A percentile compares a stretch with the other conserved stretches of the same genome.
Conservation (phyloP, 2,329 filamentous ascomycete genomes). For the Daldinia eschscholtzii region DNA sequence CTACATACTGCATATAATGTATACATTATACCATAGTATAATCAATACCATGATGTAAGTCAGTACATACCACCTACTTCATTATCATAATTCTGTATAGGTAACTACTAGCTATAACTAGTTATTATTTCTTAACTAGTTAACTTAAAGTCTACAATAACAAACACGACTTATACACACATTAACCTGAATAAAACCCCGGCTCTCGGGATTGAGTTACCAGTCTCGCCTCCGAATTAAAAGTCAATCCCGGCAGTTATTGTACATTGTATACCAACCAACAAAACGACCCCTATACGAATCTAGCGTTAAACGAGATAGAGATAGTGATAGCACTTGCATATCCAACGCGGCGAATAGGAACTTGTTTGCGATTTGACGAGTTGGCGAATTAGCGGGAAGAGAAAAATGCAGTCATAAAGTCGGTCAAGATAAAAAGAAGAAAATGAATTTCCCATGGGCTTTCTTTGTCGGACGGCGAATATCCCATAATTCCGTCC, state of each 20-base stretch:
- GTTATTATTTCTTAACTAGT: too few species aligned
- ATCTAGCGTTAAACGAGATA: neutral
- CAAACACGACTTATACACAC: slow-evolving; percentile 11
- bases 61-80: too few species aligned
- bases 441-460: too few species aligned
- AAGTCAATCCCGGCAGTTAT: neutral
- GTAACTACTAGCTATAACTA: too few species aligned
- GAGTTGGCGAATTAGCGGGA: neutral
- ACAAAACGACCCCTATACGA: slow-evolving; percentile 8
- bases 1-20: neutral
- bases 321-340: slow-evolving; percentile 1
- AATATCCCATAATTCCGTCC: neutral
- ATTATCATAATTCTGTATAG: too few species aligned
- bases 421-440: slow-evolving; percentile 30
- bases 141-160: neutral
- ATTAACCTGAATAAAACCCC: neutral
- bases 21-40: neutral
- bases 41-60: too few species aligned
- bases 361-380: neutral
- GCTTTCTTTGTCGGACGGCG: neutral
- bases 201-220: slow-evolving; percentile 18
- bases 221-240: slow-evolving; percentile 12
- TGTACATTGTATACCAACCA: slow-evolving; percentile 16
- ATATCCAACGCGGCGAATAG: neutral
- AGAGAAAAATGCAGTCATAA: slow-evolving; percentile 25